Percentiles rank a stretch among this genome's conserved stretches.
Conservation (phyloP, 2,329 filamentous ascomycete genomes). For the Aspergillus novoparasiticus region DNA sequence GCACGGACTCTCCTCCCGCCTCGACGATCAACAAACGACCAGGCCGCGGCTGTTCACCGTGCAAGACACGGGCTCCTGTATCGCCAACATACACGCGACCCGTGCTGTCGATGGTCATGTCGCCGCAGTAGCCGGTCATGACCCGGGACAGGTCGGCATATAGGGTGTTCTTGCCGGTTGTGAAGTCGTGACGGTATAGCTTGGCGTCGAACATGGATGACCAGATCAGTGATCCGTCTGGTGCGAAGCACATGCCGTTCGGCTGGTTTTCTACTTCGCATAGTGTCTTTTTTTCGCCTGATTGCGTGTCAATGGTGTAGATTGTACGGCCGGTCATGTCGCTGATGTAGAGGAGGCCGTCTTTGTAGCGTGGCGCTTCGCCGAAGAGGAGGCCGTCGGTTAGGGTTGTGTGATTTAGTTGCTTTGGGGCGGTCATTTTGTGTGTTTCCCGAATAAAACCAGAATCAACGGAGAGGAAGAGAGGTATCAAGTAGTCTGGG, state of each 20-base stretch:
- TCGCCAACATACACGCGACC: not conserved
- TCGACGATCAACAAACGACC: not conserved
- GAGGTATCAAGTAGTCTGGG: too few species aligned
- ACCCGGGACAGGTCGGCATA: not conserved
- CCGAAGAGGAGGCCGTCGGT: not conserved
- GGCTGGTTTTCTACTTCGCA: not conserved
- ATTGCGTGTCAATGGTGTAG: not conserved
- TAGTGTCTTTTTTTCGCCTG: not conserved
- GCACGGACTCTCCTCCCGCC: not conserved
- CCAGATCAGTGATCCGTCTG: slow-evolving; percentile 6
- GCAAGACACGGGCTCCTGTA: not conserved
- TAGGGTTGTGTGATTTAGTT: not conserved
- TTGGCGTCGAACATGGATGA: slow-evolving; percentile 9
- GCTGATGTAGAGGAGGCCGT: not conserved
- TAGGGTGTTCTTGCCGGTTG: not conserved
- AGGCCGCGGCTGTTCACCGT: not conserved
- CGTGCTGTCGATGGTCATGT: not conserved
- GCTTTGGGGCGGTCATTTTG: not conserved
- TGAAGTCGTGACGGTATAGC: slow-evolving; percentile 5
- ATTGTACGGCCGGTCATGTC: not conserved
- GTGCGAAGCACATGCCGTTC: not conserved
- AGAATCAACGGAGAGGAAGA: too few species aligned
- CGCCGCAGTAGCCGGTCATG: not conserved
- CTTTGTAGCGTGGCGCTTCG: not conserved
- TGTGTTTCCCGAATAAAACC: not conserved